phyloP scores from a whole-genome alignment of 495 filamentous ascomycete species.

The Aspergillus cavernicola region DNA sequence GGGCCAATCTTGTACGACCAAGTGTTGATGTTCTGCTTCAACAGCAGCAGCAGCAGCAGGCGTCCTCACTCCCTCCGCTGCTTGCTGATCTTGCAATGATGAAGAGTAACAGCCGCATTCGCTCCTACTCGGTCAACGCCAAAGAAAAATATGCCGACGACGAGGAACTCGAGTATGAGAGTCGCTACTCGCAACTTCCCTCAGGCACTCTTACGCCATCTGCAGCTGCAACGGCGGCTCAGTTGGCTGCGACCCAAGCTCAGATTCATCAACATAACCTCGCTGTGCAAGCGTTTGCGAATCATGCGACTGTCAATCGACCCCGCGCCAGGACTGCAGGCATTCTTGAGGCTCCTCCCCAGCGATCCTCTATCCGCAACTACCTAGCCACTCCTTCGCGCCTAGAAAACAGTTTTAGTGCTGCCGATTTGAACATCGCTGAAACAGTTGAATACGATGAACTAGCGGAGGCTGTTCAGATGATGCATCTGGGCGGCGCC shows the following conservation, averaged over 20 bases:
- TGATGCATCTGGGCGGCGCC: constrained; percentile 65
- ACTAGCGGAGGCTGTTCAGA: constrained; percentile 70
- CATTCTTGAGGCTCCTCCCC: constrained; percentile 78
- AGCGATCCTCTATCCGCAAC: constrained; percentile 65
- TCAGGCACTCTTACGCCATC: constrained; percentile 69
- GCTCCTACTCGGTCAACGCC: constrained; percentile 97
- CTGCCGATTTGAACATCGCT: constrained; percentile 67
- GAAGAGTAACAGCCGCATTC: constrained; percentile 80
- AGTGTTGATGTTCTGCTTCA: constrained; percentile 43
- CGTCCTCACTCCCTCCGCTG: constrained; percentile 59
- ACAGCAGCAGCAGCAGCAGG: constrained; percentile 52
- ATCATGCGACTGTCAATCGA: constrained; percentile 72
- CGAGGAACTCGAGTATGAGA: constrained; percentile 77
- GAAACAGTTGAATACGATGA: constrained; percentile 73
- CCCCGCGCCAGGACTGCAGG: constrained; percentile 88
- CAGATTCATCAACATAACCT: constrained; percentile 92
- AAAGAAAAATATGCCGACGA: constrained; percentile 96
- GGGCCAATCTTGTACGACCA: constrained; percentile 63
- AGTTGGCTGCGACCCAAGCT: constrained; percentile 77
- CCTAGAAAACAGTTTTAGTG: constrained; percentile 78
- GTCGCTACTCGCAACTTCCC: constrained; percentile 52
- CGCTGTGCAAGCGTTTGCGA: constrained; percentile 86
- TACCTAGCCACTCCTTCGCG: constrained; percentile 76
- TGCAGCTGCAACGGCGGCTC: constrained; percentile 64
- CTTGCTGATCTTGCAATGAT: constrained; percentile 75